phyloP scores from a whole-genome alignment of 2,329 filamentous ascomycete species.

The Cladosporium sp. region DNA sequence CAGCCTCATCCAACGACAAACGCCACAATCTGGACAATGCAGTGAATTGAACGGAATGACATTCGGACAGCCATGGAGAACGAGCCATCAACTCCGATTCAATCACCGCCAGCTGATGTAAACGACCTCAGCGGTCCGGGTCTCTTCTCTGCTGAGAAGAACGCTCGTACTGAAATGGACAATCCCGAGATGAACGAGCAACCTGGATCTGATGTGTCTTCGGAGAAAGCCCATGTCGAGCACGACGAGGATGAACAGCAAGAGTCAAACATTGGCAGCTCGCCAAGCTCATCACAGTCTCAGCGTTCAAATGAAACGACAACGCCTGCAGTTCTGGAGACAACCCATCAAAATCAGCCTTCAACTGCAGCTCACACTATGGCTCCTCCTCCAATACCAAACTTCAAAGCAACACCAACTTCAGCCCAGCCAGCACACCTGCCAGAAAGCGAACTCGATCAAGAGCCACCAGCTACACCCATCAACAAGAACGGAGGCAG shows the following conservation, averaged over 20 bases:
- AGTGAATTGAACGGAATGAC: neutral
- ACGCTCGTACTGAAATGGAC: neutral
- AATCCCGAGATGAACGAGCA: neutral
- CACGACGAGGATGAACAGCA: neutral
- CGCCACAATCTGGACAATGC: neutral
- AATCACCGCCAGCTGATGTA: neutral
- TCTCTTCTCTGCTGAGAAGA: neutral
- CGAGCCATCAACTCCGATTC: neutral
- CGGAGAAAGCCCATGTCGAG: neutral
- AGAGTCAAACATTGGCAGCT: neutral
- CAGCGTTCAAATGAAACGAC: neutral
- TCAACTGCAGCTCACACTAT: neutral
- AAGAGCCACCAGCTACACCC: neutral
- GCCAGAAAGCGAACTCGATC: neutral
- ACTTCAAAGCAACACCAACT: slow-evolving; percentile 5
- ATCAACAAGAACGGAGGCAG: neutral
- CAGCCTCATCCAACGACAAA: neutral
- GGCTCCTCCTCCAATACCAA: slow-evolving; percentile 2
- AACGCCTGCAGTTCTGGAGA: neutral
- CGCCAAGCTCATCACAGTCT: no score
- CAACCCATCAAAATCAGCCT: neutral
- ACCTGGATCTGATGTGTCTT: neutral
- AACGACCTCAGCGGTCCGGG: neutral
- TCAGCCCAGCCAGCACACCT: neutral
- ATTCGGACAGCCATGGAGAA: neutral